These are phyloP conservation scores for Phytophthora pinifolia DNA, from an alignment of 352 stramenopile genomes.

Conservation along the genomic window DNA sequence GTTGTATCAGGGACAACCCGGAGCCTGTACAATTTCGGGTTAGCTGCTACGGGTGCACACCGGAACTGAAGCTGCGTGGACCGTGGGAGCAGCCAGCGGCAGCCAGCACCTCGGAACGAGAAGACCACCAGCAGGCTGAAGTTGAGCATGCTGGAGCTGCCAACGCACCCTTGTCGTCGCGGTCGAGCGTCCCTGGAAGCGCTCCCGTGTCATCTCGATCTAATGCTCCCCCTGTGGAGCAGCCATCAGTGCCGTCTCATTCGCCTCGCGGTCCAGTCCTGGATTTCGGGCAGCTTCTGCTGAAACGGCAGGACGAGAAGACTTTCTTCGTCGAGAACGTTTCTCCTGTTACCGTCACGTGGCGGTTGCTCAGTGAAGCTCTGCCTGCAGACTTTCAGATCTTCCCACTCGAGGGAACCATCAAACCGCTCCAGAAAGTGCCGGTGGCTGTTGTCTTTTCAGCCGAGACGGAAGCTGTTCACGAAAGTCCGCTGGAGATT, in stretches of 20 bases:
- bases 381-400: constrained; percentile 70
- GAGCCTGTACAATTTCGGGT: constrained; percentile 86
- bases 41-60: constrained; percentile 84
- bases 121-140: constrained; percentile 12
- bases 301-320: constrained; percentile 87
- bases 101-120: constrained; percentile 49
- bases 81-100: constrained; percentile 81
- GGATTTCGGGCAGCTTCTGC: constrained; percentile 92
- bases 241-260: constrained; percentile 1
- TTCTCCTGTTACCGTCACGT: constrained; percentile 72
- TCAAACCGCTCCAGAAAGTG: constrained; percentile 70
- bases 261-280: constrained; percentile 38
- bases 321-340: constrained; percentile 89
- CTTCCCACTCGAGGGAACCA: constrained; percentile 66
- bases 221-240: constrained; percentile 9
- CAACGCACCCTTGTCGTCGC: constrained; percentile 21
- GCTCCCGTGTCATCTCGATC: constrained; percentile 23
- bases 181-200: constrained; percentile 19
- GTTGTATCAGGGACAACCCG: constrained; percentile 91
- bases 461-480: constrained; percentile 62
- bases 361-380: constrained; percentile 42
- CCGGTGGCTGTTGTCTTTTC: constrained; percentile 73
- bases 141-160: constrained; percentile 9
- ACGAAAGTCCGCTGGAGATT: constrained; percentile 62
- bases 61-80: constrained; percentile 73